These are phyloP conservation scores for Zymoseptoria tritici DNA, from an alignment of 2,329 filamentous ascomycete genomes.

Conservation along the genomic window DNA sequence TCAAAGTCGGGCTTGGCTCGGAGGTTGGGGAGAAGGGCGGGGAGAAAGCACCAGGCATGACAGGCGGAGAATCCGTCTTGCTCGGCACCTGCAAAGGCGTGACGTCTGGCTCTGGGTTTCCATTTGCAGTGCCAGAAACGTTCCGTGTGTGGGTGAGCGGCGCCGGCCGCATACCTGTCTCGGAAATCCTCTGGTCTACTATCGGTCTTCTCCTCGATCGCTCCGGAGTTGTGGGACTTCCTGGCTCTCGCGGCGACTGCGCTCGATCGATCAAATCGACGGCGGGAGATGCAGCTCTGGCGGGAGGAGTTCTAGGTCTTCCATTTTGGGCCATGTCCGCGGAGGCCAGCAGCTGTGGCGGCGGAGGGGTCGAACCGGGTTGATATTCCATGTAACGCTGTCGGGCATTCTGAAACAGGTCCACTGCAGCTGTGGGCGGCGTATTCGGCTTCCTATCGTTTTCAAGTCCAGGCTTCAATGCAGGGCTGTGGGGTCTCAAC, in stretches of 20 bases:
- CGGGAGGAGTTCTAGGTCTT: conserved; percentile 7
- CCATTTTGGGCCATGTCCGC: conserved; percentile 9
- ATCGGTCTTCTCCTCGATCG: conserved; percentile 17
- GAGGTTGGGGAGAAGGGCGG: conserved; percentile 4
- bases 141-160: conserved; percentile 18
- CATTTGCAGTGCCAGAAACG: conserved; percentile 6
- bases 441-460: conserved; percentile 12
- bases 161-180: conserved; percentile 23
- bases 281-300: conserved; percentile 2
- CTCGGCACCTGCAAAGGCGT: conserved; percentile 13
- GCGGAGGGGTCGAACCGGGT: conserved; percentile 6
- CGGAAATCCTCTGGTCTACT: conserved; percentile 12
- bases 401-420: conserved; percentile 20
- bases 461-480: conserved; percentile 11
- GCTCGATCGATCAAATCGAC: conserved; percentile 20
- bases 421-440: conserved; percentile 11
- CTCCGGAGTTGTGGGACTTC: conserved; percentile 19
- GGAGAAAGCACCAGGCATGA: conserved; percentile 9
- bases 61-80: conserved; percentile 13
- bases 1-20: conserved; percentile 7
- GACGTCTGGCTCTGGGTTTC: conserved; percentile 12
- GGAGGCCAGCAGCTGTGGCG: conserved; percentile 13
- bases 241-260: conserved; percentile 15
- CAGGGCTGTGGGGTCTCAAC: conserved; percentile 16
- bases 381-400: conserved; percentile 21